Evolutionary conservation across 176 grass and related monocot genomes (phyloP), one percentile per base, ranked within the genome.

Genomic region (Juncus inflexus): DNA sequence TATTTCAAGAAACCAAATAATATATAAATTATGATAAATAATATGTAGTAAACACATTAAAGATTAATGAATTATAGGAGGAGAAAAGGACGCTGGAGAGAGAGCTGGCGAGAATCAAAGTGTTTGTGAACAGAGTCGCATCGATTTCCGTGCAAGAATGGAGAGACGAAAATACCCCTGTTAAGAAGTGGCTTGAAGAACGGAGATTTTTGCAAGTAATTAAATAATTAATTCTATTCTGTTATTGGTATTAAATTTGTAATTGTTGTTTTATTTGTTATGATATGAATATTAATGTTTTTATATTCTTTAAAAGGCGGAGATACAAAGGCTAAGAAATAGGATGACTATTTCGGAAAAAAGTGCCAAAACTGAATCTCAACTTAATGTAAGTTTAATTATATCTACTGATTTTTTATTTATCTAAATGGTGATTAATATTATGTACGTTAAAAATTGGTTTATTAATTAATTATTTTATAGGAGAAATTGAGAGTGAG

Each of bases 101-200:
- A 62, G 94, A 97, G 61, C 55, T 91, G 50, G 77, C 88, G 63
- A 86, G 87, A 75, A 76, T 77, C 51, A 89, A 84, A 58, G 88
- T 91, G 42, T 91, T 87, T 35, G 82, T 80, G 42, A 91, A 86
- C 49, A 79, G 94, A 59, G 80, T 86, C 4, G 87, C 88, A 11
- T 81, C 87, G 2, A 75, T 80, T 14, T 69, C 74, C 0, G 84
- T 80, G 0, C 91, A 89, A 36, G 94, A 86, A 67, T 91, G 87
- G 94, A 97, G 91, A 75, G 82, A 89, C 3, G 85, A 89, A 61
- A 70, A 63, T 42, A 91, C 83, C 79, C 83, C 94, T 12, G 80
- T 89, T 41, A 91, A 91, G 71, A 84, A 84, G 66, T 97, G 94
- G 94, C 77, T 97, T 15, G 87, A 91, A 40, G 94, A 97, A 80